These are phyloP conservation scores for Ogataea corticis DNA, from an alignment of 805 yeast genomes.

Conservation along the genomic window DNA sequence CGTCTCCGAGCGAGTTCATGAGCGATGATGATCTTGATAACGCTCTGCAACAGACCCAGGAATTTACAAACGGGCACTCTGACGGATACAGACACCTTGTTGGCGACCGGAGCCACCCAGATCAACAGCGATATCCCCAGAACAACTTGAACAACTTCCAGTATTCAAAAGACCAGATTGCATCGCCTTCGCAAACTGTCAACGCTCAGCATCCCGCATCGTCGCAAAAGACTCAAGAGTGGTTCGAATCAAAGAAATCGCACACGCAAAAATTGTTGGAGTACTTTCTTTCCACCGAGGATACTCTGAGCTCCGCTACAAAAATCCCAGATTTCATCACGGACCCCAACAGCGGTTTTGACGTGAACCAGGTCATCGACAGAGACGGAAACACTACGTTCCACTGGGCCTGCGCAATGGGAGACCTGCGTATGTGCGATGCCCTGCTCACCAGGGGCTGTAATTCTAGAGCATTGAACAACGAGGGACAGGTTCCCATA, in stretches of 20 bases:
- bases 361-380: constrained; percentile 80
- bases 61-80: constrained; percentile 13
- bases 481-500: constrained; percentile 82
- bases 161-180: constrained; percentile 8
- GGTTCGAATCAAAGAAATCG: constrained; percentile 36
- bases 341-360: constrained; percentile 64
- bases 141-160: constrained; percentile 4
- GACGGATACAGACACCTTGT: background rate
- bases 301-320: constrained; percentile 35
- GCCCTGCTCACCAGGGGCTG: constrained; percentile 78
- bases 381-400: constrained; percentile 93
- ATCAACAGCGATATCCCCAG: constrained; percentile 1
- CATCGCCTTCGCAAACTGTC: constrained; percentile 9
- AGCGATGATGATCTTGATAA: constrained; percentile 53
- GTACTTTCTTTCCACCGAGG: constrained; percentile 58
- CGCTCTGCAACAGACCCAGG: constrained; percentile 34
- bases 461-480: constrained; percentile 56
- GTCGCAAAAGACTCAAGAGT: constrained; percentile 15
- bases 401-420: constrained; percentile 98
- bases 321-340: constrained; percentile 63
- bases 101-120: constrained; percentile 5
- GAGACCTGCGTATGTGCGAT: constrained; percentile 75
- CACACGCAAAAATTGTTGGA: constrained; percentile 50
- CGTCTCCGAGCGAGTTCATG: constrained; percentile 56
- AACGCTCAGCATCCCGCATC: background rate